These are phyloP conservation scores for Talaromyces sp. DNA, from an alignment of 2,329 filamentous ascomycete genomes.

Conservation along the genomic window DNA sequence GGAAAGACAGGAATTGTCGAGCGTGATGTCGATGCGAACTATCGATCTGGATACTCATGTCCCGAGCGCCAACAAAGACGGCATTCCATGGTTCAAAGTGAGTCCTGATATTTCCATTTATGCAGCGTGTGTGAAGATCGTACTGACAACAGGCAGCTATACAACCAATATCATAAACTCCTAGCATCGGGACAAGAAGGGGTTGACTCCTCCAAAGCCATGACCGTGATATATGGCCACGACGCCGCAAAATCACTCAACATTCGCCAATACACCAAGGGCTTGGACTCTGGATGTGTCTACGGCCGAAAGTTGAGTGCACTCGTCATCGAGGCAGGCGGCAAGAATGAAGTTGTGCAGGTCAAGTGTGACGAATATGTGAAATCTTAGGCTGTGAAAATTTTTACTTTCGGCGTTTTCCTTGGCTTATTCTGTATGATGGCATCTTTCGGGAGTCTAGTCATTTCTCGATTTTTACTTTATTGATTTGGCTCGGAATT, in stretches of 20 bases:
- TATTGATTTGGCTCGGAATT: not conserved
- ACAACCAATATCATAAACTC: slow-evolving; percentile 43
- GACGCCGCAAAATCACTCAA: slow-evolving; percentile 70
- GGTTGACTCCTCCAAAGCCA: slow-evolving; percentile 29
- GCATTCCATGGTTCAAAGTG: slow-evolving; percentile 64
- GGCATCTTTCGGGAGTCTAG: not conserved
- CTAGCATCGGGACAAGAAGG: slow-evolving; percentile 5
- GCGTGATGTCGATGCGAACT: slow-evolving; percentile 89
- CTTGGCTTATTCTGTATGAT: not conserved
- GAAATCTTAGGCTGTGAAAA: slow-evolving; percentile 18
- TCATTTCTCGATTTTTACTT: not conserved
- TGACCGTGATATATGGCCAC: slow-evolving; percentile 82
- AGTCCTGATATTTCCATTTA: slow-evolving; percentile 12
- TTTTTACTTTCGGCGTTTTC: slow-evolving; percentile 1
- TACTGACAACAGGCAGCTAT: slow-evolving; percentile 37
- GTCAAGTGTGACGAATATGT: slow-evolving; percentile 40
- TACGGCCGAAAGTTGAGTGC: slow-evolving; percentile 72
- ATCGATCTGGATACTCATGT: slow-evolving; percentile 62
- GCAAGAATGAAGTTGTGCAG: slow-evolving; percentile 41
- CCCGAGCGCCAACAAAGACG: slow-evolving; percentile 50
- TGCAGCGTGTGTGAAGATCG: not conserved
- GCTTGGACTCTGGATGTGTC: slow-evolving; percentile 80
- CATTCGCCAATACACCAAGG: slow-evolving; percentile 68
- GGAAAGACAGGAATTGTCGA: slow-evolving; percentile 68
- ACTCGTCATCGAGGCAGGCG: slow-evolving; percentile 63